Evolutionary conservation across 1,284 basidiomycete species (phyloP), one percentile per base, ranked within the genome.

Genomic region (Stereum hirsutum): DNA sequence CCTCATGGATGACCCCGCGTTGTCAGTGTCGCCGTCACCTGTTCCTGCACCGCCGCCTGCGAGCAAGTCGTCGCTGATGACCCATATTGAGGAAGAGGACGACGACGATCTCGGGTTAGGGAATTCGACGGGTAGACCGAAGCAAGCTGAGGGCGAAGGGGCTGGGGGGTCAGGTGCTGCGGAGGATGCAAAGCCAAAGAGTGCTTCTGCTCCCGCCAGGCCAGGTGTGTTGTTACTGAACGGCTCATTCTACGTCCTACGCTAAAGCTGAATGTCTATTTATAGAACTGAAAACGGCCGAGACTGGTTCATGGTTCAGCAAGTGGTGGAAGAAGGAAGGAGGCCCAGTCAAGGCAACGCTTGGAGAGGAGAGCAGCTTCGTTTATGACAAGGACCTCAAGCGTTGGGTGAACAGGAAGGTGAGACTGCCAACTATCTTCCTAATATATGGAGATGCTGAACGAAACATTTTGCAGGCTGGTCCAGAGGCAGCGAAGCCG

Each of bases 401-500:
- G 64, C 78, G 86, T 49, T 99, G 96, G 96, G 84, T 99, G 17
- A 94, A 97, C 63, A 94, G 89, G 65, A 93, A 88, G 64, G 90
- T 89, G 52, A 59, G 72, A 56, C 10, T 17, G 33, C n/a, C n/a
- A n/a, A n/a, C 34, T 34, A 1, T 42, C 6, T 15, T 14, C 21
- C 37, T 52, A 26, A 57, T 25, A 25, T 41, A 23, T 44, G 23
- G 48, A 40, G 36, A 25, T 26, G 36, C 20, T 19, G 32, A 5
- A 24, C 19, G 42, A 39, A 31, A 17, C 45, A 2, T 24, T 14
- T 34, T 46, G 14, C 52, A 89, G 84, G 70, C 67, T 46, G 75
- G 72, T 24, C 57, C 63, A 11, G 74, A 74, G 38, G 65, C 74
- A 49, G 58, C 67, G 1, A 61, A 70, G 27, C 59, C 80, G 6